phyloP scores from a whole-genome alignment of 371 early-diverging fungal genomes.

The Mucor saturninus region DNA sequence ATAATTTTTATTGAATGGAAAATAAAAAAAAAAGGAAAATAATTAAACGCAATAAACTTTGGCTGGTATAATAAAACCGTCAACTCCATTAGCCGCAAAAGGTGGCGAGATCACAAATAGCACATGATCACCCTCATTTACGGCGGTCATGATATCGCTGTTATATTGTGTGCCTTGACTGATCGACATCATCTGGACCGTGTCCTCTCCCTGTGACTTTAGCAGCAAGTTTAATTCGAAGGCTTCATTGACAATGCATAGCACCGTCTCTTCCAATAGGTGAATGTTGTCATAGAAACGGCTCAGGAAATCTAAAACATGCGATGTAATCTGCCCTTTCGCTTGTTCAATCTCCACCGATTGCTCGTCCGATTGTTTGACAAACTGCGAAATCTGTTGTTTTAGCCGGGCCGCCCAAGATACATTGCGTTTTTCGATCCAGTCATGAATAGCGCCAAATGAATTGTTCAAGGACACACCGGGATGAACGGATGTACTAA shows the following conservation, averaged over 20 bases:
- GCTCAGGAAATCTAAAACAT: conserved; percentile 14
- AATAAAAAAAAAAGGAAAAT: not conserved
- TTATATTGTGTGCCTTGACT: conserved; percentile 30
- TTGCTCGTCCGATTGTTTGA: conserved; percentile 29
- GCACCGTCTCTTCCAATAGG: not conserved
- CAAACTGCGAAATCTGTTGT: conserved; percentile 40
- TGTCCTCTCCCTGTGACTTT: conserved; percentile 34
- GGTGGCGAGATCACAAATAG: conserved; percentile 34
- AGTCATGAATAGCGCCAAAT: conserved; percentile 32
- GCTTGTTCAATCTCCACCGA: conserved; percentile 23
- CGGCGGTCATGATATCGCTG: conserved; percentile 25
- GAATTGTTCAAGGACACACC: conserved; percentile 41
- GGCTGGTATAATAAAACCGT: conserved; percentile 37
- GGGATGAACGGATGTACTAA: conserved; percentile 35
- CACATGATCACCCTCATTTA: conserved; percentile 16
- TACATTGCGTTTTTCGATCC: conserved; percentile 33
- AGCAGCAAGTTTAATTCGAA: conserved; percentile 31
- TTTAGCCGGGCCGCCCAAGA: conserved; percentile 44
- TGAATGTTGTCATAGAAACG: not conserved
- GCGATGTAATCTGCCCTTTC: conserved; percentile 19
- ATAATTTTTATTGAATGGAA: not conserved
- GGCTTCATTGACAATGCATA: conserved; percentile 26
- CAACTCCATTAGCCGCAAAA: conserved; percentile 36
- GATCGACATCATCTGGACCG: conserved; percentile 27
- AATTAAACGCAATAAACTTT: conserved; percentile 39